Evolutionary conservation across 2,329 filamentous ascomycete species (phyloP), one percentile per base, ranked within the genome.

Genomic region (Sporothrix inflata): DNA sequence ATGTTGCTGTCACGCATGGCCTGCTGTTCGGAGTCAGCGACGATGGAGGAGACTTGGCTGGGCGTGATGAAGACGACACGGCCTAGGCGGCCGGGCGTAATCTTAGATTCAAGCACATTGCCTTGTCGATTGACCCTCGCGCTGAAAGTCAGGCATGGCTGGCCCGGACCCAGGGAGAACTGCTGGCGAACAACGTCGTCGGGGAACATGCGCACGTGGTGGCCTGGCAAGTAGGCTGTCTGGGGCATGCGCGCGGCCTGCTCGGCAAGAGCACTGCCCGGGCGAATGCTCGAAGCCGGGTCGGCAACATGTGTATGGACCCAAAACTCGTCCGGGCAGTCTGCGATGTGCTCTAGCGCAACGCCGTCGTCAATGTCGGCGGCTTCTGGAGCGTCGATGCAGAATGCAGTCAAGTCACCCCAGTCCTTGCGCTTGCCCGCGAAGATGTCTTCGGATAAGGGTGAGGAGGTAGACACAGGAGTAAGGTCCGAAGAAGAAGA

Each of bases 221-320:
- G 85, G 1, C 89, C 88, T 3, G 87, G 83, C 21, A 90, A 82
- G 75, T 91, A 91, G 60, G 86, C 83, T n/a, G 86, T 89, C 76
- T 88, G 82, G 1, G 86, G 84, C 42, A 90, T 84, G 74, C 89
- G 83, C 72, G 90, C 85, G 61, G 92, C 89, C 77, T 88, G 88
- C 73, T 86, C 83, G 45, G 87, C 86, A 8, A 93, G 79, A 9
- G 84, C 81, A 49, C 89, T 88, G 27, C 88, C 83, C 21, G 88
- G 87, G 24, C 82, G 77, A 74, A 96, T 88, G 73, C 88, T 87
- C 5, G 93, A 92, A 2, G 91, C 91, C 9, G 92, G 92, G 77
- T 96, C 93, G 16, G 93, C 93, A 55, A 92, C 87, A 79, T 96
- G 93, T 42, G 94, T 81, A 77, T 94, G 92, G 40, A 95, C 83